phyloP scores from a whole-genome alignment of 2,329 filamentous ascomycete species.

The Lachnellula arida region DNA sequence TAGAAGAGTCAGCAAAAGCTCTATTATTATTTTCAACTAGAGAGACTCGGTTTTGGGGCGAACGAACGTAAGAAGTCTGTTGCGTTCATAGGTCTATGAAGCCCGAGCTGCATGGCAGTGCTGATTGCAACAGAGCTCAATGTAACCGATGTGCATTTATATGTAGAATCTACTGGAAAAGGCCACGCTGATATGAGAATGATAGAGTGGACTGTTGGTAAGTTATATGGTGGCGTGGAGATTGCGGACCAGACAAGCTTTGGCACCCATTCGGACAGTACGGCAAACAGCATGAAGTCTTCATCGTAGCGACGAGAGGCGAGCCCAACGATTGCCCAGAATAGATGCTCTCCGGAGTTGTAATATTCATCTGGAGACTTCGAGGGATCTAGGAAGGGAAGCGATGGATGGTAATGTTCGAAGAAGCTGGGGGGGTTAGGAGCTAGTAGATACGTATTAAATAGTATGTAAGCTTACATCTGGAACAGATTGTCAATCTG shows the following conservation, averaged over 20 bases:
- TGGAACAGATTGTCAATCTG: slow-evolving; percentile 12
- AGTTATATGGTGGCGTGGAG: neutral
- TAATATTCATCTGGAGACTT: slow-evolving; percentile 15
- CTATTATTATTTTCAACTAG: neutral
- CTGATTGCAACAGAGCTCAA: slow-evolving; percentile 21
- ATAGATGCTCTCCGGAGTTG: slow-evolving; percentile 5
- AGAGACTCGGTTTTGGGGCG: neutral
- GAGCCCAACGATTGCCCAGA: slow-evolving; percentile 17
- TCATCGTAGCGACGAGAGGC: slow-evolving; percentile 15
- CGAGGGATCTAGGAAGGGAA: slow-evolving; percentile 10
- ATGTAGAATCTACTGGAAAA: slow-evolving; percentile 21
- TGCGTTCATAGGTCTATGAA: slow-evolving; percentile 19
- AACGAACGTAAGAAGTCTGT: slow-evolving; percentile 17
- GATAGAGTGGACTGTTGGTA: slow-evolving; percentile 15
- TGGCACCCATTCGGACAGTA: slow-evolving; percentile 3
- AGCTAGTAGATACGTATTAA: neutral
- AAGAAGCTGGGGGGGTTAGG: slow-evolving; percentile 11
- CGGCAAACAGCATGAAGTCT: slow-evolving; percentile 8
- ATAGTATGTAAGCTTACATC: slow-evolving; percentile 2
- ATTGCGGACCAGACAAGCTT: slow-evolving; percentile 13
- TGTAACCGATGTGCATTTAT: slow-evolving; percentile 18
- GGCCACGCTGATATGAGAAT: slow-evolving; percentile 21
- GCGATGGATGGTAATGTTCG: slow-evolving; percentile 13
- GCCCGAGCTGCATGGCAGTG: slow-evolving; percentile 21
- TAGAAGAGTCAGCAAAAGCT: neutral